Conservation (phyloP, 352 stramenopile species). For the Phytophthora crassamura region DNA sequence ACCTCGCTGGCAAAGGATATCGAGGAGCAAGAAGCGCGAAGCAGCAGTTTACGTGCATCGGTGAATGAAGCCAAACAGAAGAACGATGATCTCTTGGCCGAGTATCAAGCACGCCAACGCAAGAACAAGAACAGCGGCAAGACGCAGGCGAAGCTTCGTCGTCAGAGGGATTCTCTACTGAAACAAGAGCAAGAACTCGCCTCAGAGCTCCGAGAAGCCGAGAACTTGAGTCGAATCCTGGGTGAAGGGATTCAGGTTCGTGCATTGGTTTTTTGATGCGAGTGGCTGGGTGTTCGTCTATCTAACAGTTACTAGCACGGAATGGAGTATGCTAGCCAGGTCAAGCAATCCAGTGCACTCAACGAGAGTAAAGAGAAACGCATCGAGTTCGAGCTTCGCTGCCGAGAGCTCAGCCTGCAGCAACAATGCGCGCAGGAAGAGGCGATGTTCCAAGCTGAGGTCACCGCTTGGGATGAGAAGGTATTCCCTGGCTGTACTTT, state of each 20-base stretch:
- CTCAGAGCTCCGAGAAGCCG: constrained; percentile 19
- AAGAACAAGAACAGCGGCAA: constrained; percentile 28
- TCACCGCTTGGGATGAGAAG: constrained; percentile 43
- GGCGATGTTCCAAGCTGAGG: constrained; percentile 28
- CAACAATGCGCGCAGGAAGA: constrained; percentile 38
- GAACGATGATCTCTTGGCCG: constrained; percentile 15
- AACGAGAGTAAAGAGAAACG: constrained; percentile 21
- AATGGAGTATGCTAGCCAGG: constrained; percentile 20
- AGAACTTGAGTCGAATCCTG: constrained; percentile 33
- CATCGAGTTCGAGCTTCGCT: constrained; percentile 41
- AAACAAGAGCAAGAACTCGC: constrained; percentile 32
- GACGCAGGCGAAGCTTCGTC: constrained; percentile 32
- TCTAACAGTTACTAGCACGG: constrained; percentile 25
- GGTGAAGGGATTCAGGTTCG: constrained; percentile 43
- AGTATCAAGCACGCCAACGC: constrained; percentile 26
- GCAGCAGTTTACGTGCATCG: constrained; percentile 13
- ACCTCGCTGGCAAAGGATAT: constrained; percentile 26
- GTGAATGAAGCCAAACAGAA: constrained; percentile 17
- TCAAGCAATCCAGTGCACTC: constrained; percentile 16
- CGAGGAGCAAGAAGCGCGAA: constrained; percentile 29
- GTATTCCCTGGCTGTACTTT: constrained; percentile 12
- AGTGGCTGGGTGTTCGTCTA: no score
- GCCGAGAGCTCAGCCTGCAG: constrained; percentile 36
- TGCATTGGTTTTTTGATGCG: constrained; percentile 1
- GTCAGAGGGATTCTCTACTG: constrained; percentile 23